Base-by-base conservation (phyloP, 2,329 filamentous ascomycete species). In the Phyllosticta citribraziliensis region DNA sequence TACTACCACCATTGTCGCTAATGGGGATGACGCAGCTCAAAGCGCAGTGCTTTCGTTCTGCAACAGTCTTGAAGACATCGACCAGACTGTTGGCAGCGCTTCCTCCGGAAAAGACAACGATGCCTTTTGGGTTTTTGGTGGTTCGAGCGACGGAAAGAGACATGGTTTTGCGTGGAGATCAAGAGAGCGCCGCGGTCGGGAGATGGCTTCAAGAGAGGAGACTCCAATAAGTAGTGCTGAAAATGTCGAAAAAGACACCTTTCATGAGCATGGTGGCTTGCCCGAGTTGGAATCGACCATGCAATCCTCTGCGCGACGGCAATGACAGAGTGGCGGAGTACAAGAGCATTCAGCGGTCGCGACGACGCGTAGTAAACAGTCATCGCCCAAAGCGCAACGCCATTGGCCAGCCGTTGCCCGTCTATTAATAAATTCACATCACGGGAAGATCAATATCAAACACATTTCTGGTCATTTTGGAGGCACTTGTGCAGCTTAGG, bases 61-160 rank as follows among this genome's bases (percentile, higher is more conserved):
- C 73, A 5, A 84, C 75, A 22, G 76, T 74, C 62, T 80, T 87
- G 75, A 97, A 97, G 11, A 96, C 89, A 72, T 97, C 93, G 51
- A 97, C 93, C 5, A 97, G 82, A 69, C 83, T 95, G 71, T 97
- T 97, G 5, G 93, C 91, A n/a, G 92, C 93, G 66, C 90, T 96
- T 58, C 92, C 92, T 50, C 91, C 91, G 0, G 91, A 95, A 74
- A 97, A 94, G 57, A 96, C 87, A 22, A 92, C 89, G 62, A 96
- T 86, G 63, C 86, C 86, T 65, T 74, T 72, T 8, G 68, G 60
- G 62, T 63, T 65, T 57, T 64, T 65, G 20, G 63, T 60, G 61
- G 59, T n/a, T 56, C 55, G 50, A 53, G 61, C 25, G 53, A 64
- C 52, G 65, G 64, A 54, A 62, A 64, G 55, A 63, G 59, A 27